Evolutionary conservation across 352 stramenopile genomes (phyloP).

Genomic region (Pythium vanterpoolii): DNA sequence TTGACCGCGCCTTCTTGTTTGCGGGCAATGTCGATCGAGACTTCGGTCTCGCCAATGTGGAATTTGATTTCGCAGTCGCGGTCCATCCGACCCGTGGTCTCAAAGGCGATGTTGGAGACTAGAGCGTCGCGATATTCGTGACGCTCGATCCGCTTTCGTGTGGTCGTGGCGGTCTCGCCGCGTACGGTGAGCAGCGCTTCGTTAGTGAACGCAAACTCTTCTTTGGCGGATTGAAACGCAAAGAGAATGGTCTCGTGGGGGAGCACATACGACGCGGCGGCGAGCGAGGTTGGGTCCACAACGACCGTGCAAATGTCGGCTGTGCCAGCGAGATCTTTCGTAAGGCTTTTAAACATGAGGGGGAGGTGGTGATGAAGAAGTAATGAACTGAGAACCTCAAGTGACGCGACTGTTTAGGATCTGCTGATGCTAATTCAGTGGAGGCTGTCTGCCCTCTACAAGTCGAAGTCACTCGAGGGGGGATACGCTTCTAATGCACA

Average conservation of each 20-base stretch:
- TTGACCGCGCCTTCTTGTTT: constrained; percentile 32
- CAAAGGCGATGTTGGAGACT: constrained; percentile 37
- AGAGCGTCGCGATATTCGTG: constrained; percentile 32
- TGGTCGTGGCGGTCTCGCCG: constrained; percentile 43
- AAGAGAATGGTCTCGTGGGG: constrained; percentile 52
- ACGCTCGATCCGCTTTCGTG: constrained; percentile 44
- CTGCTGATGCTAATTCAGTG: too few relatives aligned
- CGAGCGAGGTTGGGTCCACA: constrained; percentile 35
- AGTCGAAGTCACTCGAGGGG: too few relatives aligned
- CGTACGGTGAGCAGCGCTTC: constrained; percentile 42
- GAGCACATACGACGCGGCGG: constrained; percentile 38
- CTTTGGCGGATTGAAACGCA: constrained; percentile 45
- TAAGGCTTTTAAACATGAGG: constrained; percentile 22
- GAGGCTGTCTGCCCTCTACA: too few relatives aligned
- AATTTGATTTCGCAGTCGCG: constrained; percentile 66
- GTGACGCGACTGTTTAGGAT: background rate
- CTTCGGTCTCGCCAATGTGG: constrained; percentile 26
- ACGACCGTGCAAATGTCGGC: constrained; percentile 25
- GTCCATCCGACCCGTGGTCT: constrained; percentile 44
- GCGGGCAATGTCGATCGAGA: constrained; percentile 52
- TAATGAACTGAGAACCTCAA: background rate
- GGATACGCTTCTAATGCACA: too few relatives aligned
- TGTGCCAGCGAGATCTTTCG: constrained; percentile 17
- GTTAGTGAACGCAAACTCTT: constrained; percentile 74
- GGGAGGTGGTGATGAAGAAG: background rate